phyloP scores from a whole-genome alignment of 768 basidiomycete species.

The Psilocybe subaeruginosa region DNA sequence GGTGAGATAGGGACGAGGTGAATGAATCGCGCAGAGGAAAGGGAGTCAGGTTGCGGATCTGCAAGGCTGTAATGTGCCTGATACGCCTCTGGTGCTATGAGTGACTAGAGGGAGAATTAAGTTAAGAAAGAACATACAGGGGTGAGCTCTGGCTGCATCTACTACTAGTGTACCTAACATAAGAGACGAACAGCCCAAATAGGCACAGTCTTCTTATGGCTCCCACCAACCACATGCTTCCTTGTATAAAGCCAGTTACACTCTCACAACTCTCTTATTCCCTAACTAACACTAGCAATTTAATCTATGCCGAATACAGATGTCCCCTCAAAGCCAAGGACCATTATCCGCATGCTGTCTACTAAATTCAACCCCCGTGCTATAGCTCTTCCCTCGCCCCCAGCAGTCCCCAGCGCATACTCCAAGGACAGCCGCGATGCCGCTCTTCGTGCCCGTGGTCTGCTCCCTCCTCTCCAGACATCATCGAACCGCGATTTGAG shows the following conservation, averaged over 20 bases:
- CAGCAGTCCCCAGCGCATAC: background rate
- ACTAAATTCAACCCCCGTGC: background rate
- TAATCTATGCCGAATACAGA: background rate
- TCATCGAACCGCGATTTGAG: no score
- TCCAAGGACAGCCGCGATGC: background rate
- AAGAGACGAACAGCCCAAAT: conserved; percentile 1
- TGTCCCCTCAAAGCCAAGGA: background rate
- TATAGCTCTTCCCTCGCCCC: background rate
- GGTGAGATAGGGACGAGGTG: conserved; percentile 73
- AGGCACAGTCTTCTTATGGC: background rate
- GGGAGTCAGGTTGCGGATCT: conserved; percentile 82
- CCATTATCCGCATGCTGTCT: background rate
- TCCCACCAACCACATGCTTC: background rate
- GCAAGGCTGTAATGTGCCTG: conserved; percentile 72
- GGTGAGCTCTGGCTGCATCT: conserved; percentile 22
- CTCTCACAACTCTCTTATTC: background rate
- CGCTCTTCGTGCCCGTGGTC: background rate
- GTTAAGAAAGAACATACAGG: conserved; percentile 18
- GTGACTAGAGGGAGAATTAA: background rate
- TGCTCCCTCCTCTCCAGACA: background rate
- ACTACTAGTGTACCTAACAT: background rate
- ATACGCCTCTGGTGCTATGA: conserved; percentile 57
- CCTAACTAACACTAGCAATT: background rate
- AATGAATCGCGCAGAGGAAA: conserved; percentile 81
- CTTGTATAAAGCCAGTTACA: no score